Evolutionary conservation across 2,329 filamentous ascomycete genomes (phyloP).

Genomic region (Calonectria pteridis): DNA sequence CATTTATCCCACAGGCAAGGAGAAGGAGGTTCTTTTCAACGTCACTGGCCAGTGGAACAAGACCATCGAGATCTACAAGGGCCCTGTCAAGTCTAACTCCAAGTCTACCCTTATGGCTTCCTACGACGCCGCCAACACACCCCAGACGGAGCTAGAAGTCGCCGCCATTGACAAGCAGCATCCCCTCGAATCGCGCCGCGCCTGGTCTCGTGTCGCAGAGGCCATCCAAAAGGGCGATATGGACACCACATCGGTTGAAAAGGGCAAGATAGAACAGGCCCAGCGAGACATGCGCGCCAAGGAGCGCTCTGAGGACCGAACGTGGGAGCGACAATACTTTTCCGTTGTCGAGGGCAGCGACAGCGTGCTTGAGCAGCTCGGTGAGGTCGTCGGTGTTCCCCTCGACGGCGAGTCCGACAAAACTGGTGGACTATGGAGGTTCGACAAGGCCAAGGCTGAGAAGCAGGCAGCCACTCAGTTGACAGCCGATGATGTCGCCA

Average conservation of each 20-base stretch:
- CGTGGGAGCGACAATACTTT: conserved; percentile 92
- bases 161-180: conserved; percentile 84
- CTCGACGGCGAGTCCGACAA: conserved; percentile 68
- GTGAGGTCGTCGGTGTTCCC: conserved; percentile 60
- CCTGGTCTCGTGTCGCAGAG: conserved; percentile 87
- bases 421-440: conserved; percentile 72
- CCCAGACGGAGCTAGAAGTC: conserved; percentile 77
- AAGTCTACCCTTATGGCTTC: conserved; percentile 64
- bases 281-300: conserved; percentile 81
- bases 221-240: conserved; percentile 87
- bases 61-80: conserved; percentile 81
- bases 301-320: conserved; percentile 79
- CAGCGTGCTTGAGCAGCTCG: conserved; percentile 59
- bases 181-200: conserved; percentile 86
- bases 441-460: conserved; percentile 62
- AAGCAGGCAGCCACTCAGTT: conserved; percentile 53
- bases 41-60: conserved; percentile 92
- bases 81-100: conserved; percentile 64
- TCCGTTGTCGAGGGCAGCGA: conserved; percentile 62
- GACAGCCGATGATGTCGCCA: conserved; percentile 54
- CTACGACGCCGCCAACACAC: conserved; percentile 70
- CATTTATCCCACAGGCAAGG: conserved; percentile 77
- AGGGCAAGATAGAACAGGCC: conserved; percentile 89
- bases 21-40: conserved; percentile 83
- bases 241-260: conserved; percentile 82